A percentile compares a stretch with the other conserved stretches of the same genome.
These are phyloP conservation scores for Grigorovia transvaalensis DNA, from an alignment of 805 yeast genomes.

Conservation along the genomic window DNA sequence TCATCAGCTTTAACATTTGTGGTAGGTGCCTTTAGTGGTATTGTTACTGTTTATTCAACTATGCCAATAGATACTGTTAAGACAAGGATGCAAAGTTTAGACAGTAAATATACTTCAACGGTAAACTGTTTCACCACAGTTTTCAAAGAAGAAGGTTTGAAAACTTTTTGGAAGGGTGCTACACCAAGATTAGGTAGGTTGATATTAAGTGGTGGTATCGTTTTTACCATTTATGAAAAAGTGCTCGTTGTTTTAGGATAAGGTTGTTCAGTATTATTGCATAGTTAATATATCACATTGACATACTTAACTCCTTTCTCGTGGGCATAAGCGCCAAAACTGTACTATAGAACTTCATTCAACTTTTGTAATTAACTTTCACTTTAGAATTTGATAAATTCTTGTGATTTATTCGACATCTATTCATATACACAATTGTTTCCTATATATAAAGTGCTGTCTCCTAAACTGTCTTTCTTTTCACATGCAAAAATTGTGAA, in stretches of 20 bases:
- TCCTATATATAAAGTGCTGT: no score
- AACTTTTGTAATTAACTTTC: no score
- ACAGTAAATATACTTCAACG: conserved; percentile 62
- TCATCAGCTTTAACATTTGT: conserved; percentile 71
- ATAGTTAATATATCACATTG: no score
- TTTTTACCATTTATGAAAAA: conserved; percentile 90
- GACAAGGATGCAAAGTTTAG: conserved; percentile 93
- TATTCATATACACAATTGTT: no score
- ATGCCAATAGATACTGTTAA: conserved; percentile 96
- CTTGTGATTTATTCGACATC: no score
- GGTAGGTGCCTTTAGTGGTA: conserved; percentile 85
- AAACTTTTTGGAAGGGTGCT: conserved; percentile 96
- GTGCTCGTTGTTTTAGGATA: conserved; percentile 41
- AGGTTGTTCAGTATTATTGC: neutral
- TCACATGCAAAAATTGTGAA: no score
- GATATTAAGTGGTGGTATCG: conserved; percentile 91
- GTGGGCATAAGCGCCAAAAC: no score
- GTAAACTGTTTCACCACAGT: conserved; percentile 71
- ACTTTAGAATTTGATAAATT: no score
- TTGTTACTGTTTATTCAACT: conserved; percentile 81
- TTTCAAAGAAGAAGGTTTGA: conserved; percentile 77
- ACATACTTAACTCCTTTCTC: no score
- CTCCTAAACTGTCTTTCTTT: no score
- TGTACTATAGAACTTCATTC: no score
- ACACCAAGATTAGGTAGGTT: conserved; percentile 92